Evolutionary conservation across 306 rosid species (phyloP).

Genomic region (Cotoneaster glaucophyllus): DNA sequence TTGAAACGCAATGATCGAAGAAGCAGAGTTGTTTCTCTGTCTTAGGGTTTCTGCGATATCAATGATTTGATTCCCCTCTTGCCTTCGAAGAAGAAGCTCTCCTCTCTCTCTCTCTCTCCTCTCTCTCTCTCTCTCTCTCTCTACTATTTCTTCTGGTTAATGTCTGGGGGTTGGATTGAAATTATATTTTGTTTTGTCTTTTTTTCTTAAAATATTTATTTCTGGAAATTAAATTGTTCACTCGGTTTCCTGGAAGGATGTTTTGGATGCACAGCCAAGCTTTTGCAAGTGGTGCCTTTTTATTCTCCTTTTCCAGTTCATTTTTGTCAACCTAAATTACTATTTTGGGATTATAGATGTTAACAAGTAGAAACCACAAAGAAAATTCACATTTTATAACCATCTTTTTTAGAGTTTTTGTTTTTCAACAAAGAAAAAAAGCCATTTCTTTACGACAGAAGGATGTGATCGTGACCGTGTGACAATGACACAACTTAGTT

Average conservation of each 20-base stretch:
- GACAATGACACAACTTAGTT: too few relatives aligned
- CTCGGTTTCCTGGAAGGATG: neutral
- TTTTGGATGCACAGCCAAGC: neutral
- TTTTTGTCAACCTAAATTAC: neutral
- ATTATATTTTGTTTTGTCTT: neutral
- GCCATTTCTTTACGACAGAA: too few relatives aligned
- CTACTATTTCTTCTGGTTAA: constrained; percentile 36
- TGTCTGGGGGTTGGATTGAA: constrained; percentile 34
- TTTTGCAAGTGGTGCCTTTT: neutral
- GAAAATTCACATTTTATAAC: neutral
- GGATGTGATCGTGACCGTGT: too few relatives aligned
- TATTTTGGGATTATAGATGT: neutral
- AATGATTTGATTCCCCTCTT: neutral
- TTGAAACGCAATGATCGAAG: constrained; percentile 41
- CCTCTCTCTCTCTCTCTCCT: constrained; percentile 12
- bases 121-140: constrained; percentile 14
- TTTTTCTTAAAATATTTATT: neutral
- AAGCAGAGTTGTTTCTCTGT: constrained; percentile 16
- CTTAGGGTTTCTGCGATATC: constrained; percentile 49
- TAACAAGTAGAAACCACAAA: neutral
- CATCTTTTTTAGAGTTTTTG: neutral
- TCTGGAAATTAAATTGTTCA: neutral
- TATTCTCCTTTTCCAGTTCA: neutral
- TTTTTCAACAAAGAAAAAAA: too few relatives aligned
- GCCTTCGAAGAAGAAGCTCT: constrained; percentile 2